Conservation (phyloP, 225 moss, liverwort and hornwort genomes). For the Lunularia cruciata region DNA sequence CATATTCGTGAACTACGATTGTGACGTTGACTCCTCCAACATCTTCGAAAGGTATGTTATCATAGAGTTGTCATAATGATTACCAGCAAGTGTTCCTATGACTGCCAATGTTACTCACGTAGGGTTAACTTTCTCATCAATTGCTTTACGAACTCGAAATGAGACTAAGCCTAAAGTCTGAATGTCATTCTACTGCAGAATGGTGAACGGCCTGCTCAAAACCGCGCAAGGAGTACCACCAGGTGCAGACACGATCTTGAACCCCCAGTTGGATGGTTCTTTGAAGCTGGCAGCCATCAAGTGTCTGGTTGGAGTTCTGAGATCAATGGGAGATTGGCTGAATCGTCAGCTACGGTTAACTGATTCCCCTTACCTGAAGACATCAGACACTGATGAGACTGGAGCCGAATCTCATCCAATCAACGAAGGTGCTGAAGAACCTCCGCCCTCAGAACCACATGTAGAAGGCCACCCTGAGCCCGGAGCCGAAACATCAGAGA, state of each 20-base stretch:
- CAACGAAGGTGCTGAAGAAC: slow-evolving; percentile 68
- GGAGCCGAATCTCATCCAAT: slow-evolving; percentile 55
- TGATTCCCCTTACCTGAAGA: slow-evolving; percentile 89
- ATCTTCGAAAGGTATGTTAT: slow-evolving; percentile 87
- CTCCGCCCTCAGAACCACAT: neutral
- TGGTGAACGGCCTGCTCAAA: slow-evolving; percentile 97
- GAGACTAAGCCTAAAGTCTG: too few species aligned
- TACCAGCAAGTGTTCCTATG: neutral
- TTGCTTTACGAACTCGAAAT: neutral
- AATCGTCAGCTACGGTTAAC: slow-evolving; percentile 90
- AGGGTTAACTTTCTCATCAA: neutral
- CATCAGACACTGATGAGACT: slow-evolving; percentile 68
- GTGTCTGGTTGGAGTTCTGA: slow-evolving; percentile 93
- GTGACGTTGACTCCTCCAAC: slow-evolving; percentile 96
- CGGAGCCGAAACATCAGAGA: slow-evolving; percentile 81
- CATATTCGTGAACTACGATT: slow-evolving; percentile 99
- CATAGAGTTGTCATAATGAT: neutral
- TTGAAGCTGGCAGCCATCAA: slow-evolving; percentile 96
- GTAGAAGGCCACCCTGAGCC: slow-evolving; percentile 31
- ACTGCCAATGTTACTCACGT: neutral
- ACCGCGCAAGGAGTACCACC: slow-evolving; percentile 96
- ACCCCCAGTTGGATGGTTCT: slow-evolving; percentile 78
- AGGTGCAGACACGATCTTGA: slow-evolving; percentile 92
- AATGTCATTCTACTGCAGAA: slow-evolving; percentile 46
- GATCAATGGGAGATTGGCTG: slow-evolving; percentile 99